Evolutionary conservation across 1,284 basidiomycete species (phyloP).

Genomic region (Termitomyces sp.): DNA sequence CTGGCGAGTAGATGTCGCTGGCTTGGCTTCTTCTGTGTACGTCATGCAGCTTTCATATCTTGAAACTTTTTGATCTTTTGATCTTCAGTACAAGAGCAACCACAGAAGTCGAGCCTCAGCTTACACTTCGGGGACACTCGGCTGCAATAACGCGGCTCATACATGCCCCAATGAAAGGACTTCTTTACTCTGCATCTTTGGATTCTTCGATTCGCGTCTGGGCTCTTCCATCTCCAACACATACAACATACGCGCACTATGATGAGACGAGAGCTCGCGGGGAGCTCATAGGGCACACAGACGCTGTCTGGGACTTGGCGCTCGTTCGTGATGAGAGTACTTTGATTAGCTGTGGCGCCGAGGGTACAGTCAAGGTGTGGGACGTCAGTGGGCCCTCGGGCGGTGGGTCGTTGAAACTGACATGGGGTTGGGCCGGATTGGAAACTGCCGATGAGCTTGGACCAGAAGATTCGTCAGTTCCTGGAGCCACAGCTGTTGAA

Average conservation of each 20-base stretch:
- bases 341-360: constrained; percentile 86
- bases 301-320: constrained; percentile 93
- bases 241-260: constrained; percentile 85
- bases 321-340: constrained; percentile 72
- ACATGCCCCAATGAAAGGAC: constrained; percentile 71
- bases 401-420: constrained; percentile 59
- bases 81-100: constrained; percentile 50
- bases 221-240: constrained; percentile 68
- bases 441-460: constrained; percentile 50
- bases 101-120: constrained; percentile 84
- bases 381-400: constrained; percentile 65
- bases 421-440: constrained; percentile 76
- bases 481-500: constrained; percentile 79
- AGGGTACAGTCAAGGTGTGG: constrained; percentile 93
- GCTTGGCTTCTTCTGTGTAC: constrained; percentile 68
- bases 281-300: constrained; percentile 86
- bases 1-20: constrained; percentile 80
- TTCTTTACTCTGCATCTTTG: constrained; percentile 88
- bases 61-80: neutral
- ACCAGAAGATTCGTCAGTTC: constrained; percentile 45
- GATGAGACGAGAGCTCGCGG: constrained; percentile 75
- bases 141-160: constrained; percentile 87
- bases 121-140: constrained; percentile 91
- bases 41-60: constrained; percentile 27
- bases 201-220: constrained; percentile 93